A percentile compares a stretch with the other conserved stretches of the same genome.
phyloP scores from a whole-genome alignment of 371 early-diverging fungal genomes.

The Rhizopus arrhizus region DNA sequence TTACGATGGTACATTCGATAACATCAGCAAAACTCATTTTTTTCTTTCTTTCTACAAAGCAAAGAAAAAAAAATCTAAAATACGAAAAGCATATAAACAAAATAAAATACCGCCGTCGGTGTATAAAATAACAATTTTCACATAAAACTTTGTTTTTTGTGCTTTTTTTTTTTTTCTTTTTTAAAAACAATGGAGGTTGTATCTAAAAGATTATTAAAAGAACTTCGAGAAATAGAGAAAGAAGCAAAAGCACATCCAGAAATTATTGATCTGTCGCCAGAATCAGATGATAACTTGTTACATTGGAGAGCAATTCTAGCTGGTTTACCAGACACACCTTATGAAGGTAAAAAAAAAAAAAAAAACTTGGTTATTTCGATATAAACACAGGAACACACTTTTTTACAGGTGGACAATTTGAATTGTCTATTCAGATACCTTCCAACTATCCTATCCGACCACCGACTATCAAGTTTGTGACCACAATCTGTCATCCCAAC shows the following conservation, averaged over 20 bases:
- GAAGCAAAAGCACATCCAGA: slow-evolving; percentile 57
- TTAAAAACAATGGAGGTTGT: slow-evolving; percentile 50
- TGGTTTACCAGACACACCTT: slow-evolving; percentile 85
- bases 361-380: neutral
- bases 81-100: neutral
- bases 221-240: slow-evolving; percentile 60
- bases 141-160: neutral
- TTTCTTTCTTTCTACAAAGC: neutral
- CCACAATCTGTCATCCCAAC: slow-evolving; percentile 82
- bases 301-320: slow-evolving; percentile 86
- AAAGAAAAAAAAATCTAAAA: slow-evolving; percentile 3
- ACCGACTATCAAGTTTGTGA: slow-evolving; percentile 71
- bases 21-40: slow-evolving; percentile 26
- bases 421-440: slow-evolving; percentile 61
- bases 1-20: slow-evolving; percentile 31
- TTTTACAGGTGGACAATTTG: slow-evolving; percentile 60
- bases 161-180: slow-evolving; percentile 1
- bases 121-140: neutral
- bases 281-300: slow-evolving; percentile 78
- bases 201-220: slow-evolving; percentile 65
- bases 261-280: slow-evolving; percentile 62
- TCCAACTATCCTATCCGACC: slow-evolving; percentile 75
- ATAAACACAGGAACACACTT: neutral
- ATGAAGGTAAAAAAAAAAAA: slow-evolving; percentile 59
- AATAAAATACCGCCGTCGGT: neutral